Base-by-base conservation (phyloP, 768 basidiomycete genomes). In the Boletus eberwhitei region DNA sequence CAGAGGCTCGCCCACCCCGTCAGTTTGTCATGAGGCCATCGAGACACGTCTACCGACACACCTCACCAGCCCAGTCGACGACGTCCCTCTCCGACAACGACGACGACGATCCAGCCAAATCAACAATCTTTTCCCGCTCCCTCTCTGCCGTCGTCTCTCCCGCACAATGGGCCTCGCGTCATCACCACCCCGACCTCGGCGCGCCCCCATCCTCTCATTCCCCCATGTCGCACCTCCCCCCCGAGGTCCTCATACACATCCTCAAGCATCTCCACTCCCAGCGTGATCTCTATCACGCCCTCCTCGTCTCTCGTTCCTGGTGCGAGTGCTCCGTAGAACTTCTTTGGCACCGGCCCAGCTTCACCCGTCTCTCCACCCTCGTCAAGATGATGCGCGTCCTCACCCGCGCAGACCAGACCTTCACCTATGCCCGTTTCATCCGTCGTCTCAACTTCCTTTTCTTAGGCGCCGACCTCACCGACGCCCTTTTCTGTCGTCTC, bases 281-380 rank as follows among this genome's bases (percentile, higher is more conserved):
- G 31, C 78, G 80, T 55, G 90, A 96, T 70, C 79, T 98, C 44
- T 82, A 87, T 59, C 76, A 78, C 59, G 79, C 83, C 38, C 79
- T 95, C 56, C 84, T 87, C 53, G 94, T 98, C 26, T 93, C 86
- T 19, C 85, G 91, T 53, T 80, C 84, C 26, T 99, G 96, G 94
- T 98, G 93, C 78, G 88, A 95, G 67, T 97, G 93, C 71, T 86
- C 93, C 31, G 93, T 95, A 40, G 92, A 98, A 71, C 80, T 98
- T 21, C 79, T 98, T 22, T 99, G 95, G 95, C 88, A 93, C 71
- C 88, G 90, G 64, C 95, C 95, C 19, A 77, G 78, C 50, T 84
- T 98, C 66, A 75, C 83, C 24, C 83, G 82, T 54, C 77, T 84
- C 53, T 73, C 79, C 51, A 86, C 88, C 36, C 81, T 97, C 50